Conservation (phyloP, 805 yeast species). For the Candida chauliodis region DNA sequence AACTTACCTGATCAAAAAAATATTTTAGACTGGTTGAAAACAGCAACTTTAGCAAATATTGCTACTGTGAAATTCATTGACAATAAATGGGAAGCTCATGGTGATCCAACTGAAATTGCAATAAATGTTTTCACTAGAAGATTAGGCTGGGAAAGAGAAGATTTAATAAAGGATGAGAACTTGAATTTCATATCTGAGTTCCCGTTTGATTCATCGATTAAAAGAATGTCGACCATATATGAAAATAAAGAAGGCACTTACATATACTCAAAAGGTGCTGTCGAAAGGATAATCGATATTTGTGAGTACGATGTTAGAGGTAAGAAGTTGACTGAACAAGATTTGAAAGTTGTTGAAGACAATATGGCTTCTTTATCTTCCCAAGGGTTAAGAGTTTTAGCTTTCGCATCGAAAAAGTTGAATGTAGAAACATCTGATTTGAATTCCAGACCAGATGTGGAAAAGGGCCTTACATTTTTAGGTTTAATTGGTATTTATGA, state of each 20-base stretch:
- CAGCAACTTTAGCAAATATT: constrained; percentile 78
- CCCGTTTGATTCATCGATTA: constrained; percentile 31
- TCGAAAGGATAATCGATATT: constrained; percentile 24
- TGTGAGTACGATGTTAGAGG: constrained; percentile 21
- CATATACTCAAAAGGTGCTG: constrained; percentile 31
- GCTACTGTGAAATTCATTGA: constrained; percentile 54
- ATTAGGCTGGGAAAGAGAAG: constrained; percentile 19
- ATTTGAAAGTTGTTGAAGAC: constrained; percentile 17
- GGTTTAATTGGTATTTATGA: constrained; percentile 34
- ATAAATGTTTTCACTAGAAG: constrained; percentile 30
- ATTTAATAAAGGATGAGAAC: constrained; percentile 12
- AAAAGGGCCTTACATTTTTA: constrained; percentile 20
- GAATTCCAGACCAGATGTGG: constrained; percentile 18
- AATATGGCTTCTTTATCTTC: constrained; percentile 25
- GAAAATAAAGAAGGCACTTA: constrained; percentile 2
- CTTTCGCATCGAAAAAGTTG: constrained; percentile 24
- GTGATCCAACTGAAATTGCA: constrained; percentile 36
- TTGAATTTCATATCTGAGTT: constrained; percentile 24
- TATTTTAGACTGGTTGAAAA: constrained; percentile 51
- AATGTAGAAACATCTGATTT: constrained; percentile 5
- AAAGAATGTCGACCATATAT: constrained; percentile 30
- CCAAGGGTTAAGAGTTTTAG: constrained; percentile 31
- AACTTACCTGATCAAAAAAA: constrained; percentile 13
- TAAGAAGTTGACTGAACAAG: constrained; percentile 16
- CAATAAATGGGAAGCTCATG: constrained; percentile 64